Base-by-base conservation (phyloP, 2,329 filamentous ascomycete species). In the Colletotrichum somersetense region DNA sequence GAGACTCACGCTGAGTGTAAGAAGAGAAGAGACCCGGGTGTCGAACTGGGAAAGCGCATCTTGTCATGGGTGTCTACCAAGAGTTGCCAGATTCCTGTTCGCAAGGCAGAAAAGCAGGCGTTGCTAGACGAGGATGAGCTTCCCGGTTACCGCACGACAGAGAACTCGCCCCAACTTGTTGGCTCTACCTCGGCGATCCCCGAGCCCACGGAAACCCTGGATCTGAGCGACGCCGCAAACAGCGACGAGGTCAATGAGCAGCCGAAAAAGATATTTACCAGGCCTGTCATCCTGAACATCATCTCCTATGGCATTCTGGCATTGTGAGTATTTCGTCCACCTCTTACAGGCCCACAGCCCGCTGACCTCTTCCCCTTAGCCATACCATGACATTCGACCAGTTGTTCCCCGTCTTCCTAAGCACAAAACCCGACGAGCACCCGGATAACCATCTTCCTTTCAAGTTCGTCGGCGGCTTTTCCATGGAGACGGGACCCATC, bases 351-450 rank as follows among this genome's bases (percentile, higher is more conserved):
- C 40, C 40, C 26, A 33, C 26, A 44, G 18, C 11, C n/a, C 18
- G 8, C 76, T 79, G 74, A 79, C 59, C 55, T 75, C 55, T 75
- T 40, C 67, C 68, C 16, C 52, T 10, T 78, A 97, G 95, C 84
- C 96, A 98, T 83, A 98, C 96, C 16, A 98, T 99, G 83, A 97
- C 95, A 0, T 96, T 97, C 77, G 96, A 99, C 82, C 93, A 97
- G 78, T 88, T 98, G 61, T 91, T 98, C 76, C 96, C 96, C 14
- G 93, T 98, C 2, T 94, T 99, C 76, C 89, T 99, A 78, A 96
- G 93, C 81, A 93, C 93, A 56, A 82, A 83, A 20, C 80, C 84
- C 12, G 87, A 86, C 1, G 80, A 82, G 20, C 76, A 84, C 80
- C 59, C 57, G 59, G 72, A 74, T 11, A 59, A 62, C 4, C 87